A percentile compares a stretch with the other conserved stretches of the same genome.
Conservation (phyloP, 2,329 filamentous ascomycete genomes). For the Phaeophleospora eucalypticola region DNA sequence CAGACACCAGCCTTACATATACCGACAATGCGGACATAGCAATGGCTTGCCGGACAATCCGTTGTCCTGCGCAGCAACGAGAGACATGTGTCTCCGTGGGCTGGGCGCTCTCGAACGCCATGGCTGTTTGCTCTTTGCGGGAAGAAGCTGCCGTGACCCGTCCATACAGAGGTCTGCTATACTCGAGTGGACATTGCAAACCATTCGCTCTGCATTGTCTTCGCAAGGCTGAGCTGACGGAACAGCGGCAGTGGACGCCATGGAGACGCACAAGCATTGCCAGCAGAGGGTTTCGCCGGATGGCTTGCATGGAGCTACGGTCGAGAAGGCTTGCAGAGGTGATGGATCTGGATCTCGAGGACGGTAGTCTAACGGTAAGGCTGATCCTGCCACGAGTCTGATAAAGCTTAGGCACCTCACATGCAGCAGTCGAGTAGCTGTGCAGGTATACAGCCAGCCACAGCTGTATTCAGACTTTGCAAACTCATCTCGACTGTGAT, state of each 20-base stretch:
- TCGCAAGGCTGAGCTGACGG: no score
- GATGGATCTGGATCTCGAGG: background rate
- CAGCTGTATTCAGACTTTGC: background rate
- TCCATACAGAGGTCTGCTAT: no score
- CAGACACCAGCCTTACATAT: background rate
- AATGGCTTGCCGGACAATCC: background rate
- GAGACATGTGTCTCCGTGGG: no score
- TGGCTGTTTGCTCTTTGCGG: no score
- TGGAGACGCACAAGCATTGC: no score
- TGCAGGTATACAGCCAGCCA: background rate
- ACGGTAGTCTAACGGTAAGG: background rate
- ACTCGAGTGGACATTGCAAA: no score
- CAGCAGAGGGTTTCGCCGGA: no score
- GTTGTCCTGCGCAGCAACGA: background rate
- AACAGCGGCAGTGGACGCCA: no score
- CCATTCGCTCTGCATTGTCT: no score
- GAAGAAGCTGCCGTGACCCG: no score
- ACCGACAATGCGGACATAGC: background rate
- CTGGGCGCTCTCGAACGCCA: no score
- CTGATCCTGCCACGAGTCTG: background rate
- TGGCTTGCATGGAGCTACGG: no score
- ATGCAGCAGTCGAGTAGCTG: background rate
- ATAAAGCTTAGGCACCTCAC: background rate
- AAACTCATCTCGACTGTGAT: background rate
- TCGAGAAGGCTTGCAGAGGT: background rate